Conservation (phyloP, 2,329 filamentous ascomycete species). For the Knufia fluminis region DNA sequence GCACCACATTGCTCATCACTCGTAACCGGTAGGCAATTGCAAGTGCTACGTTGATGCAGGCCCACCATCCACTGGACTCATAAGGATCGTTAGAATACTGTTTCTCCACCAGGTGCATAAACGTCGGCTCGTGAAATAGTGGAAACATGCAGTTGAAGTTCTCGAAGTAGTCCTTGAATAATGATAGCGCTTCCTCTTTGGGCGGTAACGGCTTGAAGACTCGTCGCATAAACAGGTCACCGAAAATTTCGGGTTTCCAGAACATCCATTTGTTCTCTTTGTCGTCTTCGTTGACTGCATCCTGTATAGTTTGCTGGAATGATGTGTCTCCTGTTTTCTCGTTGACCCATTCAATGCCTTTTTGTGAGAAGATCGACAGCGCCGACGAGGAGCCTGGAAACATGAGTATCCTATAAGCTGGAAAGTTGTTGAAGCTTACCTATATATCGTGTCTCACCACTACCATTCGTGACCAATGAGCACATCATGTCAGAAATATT, state of each 20-base stretch:
- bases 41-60: constrained; percentile 83
- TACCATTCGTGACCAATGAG: constrained; percentile 88
- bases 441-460: constrained; percentile 90
- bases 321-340: constrained; percentile 92
- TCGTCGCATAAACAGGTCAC: constrained; percentile 77
- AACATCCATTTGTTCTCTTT: constrained; percentile 85
- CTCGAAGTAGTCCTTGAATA: constrained; percentile 90
- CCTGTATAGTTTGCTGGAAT: constrained; percentile 89
- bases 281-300: constrained; percentile 64
- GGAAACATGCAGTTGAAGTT: constrained; percentile 99
- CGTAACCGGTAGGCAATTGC: constrained; percentile 89
- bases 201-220: constrained; percentile 76
- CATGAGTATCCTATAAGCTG: constrained; percentile 19
- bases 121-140: constrained; percentile 92
- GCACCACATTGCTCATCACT: constrained; percentile 89
- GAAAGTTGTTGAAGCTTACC: constrained; percentile 45
- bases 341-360: constrained; percentile 97
- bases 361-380: constrained; percentile 97
- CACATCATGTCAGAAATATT: constrained; percentile 97
- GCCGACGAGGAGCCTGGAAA: constrained; percentile 78
- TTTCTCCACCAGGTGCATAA: constrained; percentile 92
- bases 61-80: constrained; percentile 96
- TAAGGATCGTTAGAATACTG: constrained; percentile 92
- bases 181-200: constrained; percentile 75
- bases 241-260: constrained; percentile 97